Evolutionary conservation across 371 early-diverging fungal species (phyloP).

Genomic region (Smittium culicis): DNA sequence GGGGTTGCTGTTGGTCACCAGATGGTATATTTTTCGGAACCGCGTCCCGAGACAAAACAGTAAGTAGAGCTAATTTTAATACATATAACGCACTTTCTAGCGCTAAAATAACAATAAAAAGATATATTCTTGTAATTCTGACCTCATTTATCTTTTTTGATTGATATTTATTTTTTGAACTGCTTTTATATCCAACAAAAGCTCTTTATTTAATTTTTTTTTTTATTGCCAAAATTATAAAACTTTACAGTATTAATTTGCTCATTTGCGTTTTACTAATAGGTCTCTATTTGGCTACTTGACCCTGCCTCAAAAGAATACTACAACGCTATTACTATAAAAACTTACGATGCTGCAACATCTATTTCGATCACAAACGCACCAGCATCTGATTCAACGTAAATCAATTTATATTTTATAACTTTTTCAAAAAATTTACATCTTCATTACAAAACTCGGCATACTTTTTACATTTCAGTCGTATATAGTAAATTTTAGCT

Average conservation of each 20-base stretch:
- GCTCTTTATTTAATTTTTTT: background rate
- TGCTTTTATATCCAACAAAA: background rate
- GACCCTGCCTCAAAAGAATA: background rate
- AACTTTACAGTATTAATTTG: no score
- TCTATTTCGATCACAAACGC: conserved; percentile 6
- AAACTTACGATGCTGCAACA: conserved; percentile 3
- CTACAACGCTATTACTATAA: background rate
- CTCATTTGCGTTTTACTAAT: no score
- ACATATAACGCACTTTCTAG: no score
- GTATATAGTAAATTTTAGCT: no score
- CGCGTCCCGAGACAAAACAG: conserved; percentile 80
- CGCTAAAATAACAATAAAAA: no score
- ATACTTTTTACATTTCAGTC: no score
- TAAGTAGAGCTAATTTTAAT: no score
- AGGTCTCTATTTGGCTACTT: conserved; percentile 1
- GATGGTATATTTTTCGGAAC: conserved; percentile 75
- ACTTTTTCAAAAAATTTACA: no score
- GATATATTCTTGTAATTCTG: no score
- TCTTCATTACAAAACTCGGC: no score
- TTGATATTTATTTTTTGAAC: background rate
- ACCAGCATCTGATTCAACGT: background rate
- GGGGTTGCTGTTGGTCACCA: conserved; percentile 74
- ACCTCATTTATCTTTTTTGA: no score
- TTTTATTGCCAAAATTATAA: no score
- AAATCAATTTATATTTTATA: background rate